Conservation (phyloP, 2,329 filamentous ascomycete species). For the Ophiostoma ips region DNA sequence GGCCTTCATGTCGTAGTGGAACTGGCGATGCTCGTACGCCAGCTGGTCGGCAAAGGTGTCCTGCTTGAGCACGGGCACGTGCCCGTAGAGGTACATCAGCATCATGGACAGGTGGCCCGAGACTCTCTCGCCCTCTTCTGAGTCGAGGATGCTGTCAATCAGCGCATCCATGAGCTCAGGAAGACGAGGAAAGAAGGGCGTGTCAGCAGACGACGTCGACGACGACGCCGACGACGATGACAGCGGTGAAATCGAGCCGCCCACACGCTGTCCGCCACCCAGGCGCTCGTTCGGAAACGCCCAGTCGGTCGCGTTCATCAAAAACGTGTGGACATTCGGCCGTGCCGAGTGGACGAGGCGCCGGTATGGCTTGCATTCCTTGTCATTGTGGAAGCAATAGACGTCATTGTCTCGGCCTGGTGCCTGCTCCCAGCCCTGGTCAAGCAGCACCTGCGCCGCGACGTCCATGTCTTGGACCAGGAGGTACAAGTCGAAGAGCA, state of each 20-base stretch:
- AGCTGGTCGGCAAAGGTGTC: constrained; percentile 2
- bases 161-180: background rate
- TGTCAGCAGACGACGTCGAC: too few species aligned
- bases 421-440: background rate
- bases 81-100: background rate
- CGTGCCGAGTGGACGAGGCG: background rate
- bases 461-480: background rate
- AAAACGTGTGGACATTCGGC: background rate
- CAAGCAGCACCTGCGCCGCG: background rate
- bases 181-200: background rate
- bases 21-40: constrained; percentile 6
- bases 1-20: constrained; percentile 4
- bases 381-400: background rate
- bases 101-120: background rate
- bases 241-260: background rate
- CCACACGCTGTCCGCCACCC: background rate
- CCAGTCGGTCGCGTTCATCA: background rate
- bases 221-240: too few species aligned
- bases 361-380: background rate
- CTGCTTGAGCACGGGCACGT: background rate
- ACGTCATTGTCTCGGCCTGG: background rate
- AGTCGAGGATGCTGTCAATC: background rate
- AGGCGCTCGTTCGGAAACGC: background rate
- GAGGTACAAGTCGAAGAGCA: background rate
- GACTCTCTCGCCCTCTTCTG: background rate